Percentiles rank a stretch among this genome's conserved stretches.
These are phyloP conservation scores for Lachnellula willkommii DNA, from an alignment of 2,329 filamentous ascomycete genomes.

Conservation along the genomic window DNA sequence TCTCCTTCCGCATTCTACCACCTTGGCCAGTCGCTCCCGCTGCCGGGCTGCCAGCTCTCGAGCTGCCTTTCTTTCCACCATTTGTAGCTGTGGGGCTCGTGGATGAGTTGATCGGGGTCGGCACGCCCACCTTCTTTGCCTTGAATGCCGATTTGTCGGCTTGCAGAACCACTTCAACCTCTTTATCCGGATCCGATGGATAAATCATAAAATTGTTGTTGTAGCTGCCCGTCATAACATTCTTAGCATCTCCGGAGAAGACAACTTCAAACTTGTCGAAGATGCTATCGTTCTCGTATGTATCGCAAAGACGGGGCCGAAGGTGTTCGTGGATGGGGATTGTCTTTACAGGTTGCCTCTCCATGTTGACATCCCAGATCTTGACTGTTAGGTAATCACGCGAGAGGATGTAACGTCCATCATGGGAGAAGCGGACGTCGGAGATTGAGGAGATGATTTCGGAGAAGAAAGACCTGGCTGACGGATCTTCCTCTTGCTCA, in stretches of 20 bases:
- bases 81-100: conserved; percentile 66
- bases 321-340: conserved; percentile 98
- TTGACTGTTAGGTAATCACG: conserved; percentile 98
- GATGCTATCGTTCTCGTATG: conserved; percentile 98
- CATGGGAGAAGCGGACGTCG: conserved; percentile 93
- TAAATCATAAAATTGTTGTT: conserved; percentile 99
- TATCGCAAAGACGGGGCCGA: conserved; percentile 88
- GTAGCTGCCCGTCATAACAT: conserved; percentile 99
- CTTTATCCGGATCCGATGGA: conserved; percentile 89
- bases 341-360: conserved; percentile 93
- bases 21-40: conserved; percentile 68
- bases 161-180: conserved; percentile 94
- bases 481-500: conserved; percentile 96
- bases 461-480: conserved; percentile 96
- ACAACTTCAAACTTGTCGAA: conserved; percentile 99
- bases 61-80: conserved; percentile 79
- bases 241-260: conserved; percentile 96
- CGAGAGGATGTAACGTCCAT: conserved; percentile 94
- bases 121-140: conserved; percentile 98
- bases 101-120: conserved; percentile 87
- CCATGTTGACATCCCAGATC: conserved; percentile 99
- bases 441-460: conserved; percentile 99
- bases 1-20: conserved; percentile 97
- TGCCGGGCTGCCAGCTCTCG: conserved; percentile 82
- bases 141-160: conserved; percentile 99